Percentiles rank a stretch among this genome's conserved stretches.
Conservation (phyloP, 139 green algal genomes). For the Auxenochlorella protothecoides region DNA sequence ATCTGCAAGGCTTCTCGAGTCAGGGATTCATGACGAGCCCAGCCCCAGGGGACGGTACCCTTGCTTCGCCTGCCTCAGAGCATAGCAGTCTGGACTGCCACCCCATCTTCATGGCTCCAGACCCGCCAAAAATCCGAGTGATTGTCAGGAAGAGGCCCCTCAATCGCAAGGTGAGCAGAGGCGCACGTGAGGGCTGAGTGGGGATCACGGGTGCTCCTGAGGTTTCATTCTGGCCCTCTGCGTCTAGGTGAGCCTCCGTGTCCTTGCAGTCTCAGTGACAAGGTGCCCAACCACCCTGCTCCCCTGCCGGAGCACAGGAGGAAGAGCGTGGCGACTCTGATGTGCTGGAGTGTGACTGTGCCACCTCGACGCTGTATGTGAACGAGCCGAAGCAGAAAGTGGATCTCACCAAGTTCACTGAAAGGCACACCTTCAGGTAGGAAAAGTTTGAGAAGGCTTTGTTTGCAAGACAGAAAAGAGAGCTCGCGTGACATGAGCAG, state of each 20-base stretch:
- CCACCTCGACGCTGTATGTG: conserved; percentile 48
- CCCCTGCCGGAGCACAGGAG: conserved; percentile 34
- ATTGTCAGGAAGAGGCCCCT: conserved; percentile 91
- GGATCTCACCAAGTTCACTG: conserved; percentile 81
- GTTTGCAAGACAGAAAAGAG: conserved; percentile 59
- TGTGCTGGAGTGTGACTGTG: conserved; percentile 68
- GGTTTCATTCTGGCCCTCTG: neutral
- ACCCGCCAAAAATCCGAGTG: conserved; percentile 67
- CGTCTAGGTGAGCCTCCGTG: too few relatives aligned
- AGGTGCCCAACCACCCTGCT: neutral
- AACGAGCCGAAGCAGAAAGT: conserved; percentile 83
- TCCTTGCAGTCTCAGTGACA: neutral
- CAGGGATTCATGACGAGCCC: conserved; percentile 1
- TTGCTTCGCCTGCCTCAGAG: too few relatives aligned
- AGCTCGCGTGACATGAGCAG: too few relatives aligned
- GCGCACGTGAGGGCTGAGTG: too few relatives aligned
- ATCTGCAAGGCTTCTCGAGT: conserved; percentile 9
- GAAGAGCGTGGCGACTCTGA: conserved; percentile 72
- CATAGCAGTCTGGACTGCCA: too few relatives aligned
- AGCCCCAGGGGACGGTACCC: neutral
- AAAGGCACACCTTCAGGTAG: conserved; percentile 81
- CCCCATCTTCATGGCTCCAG: neutral
- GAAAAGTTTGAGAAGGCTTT: conserved; percentile 34
- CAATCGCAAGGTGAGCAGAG: conserved; percentile 66
- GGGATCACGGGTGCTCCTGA: neutral